A percentile compares a stretch with the other conserved stretches of the same genome.
Conservation (phyloP, 495 filamentous ascomycete genomes). For the Neurospora africana region DNA sequence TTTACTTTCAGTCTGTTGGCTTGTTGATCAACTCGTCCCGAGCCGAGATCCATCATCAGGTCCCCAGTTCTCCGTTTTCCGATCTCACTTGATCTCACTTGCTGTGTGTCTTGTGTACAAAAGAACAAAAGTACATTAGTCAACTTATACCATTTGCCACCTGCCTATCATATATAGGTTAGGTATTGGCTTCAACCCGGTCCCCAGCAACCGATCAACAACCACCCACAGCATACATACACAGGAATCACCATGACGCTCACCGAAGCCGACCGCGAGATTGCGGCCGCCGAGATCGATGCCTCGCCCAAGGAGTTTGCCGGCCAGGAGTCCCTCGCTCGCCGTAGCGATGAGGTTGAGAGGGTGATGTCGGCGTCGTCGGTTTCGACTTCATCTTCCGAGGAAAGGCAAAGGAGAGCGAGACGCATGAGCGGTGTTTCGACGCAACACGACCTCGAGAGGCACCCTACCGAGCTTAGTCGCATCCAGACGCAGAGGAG, state of each 20-base stretch:
- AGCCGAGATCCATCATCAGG: not conserved
- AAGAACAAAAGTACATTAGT: not conserved
- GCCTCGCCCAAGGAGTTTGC: conserved; percentile 14
- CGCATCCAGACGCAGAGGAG: conserved; percentile 64
- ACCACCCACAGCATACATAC: not conserved
- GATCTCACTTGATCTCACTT: not conserved
- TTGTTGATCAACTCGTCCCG: conserved; percentile 4
- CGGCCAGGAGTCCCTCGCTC: conserved; percentile 15
- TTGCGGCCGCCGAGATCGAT: conserved; percentile 39
- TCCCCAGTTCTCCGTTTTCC: not conserved
- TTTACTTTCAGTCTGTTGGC: not conserved
- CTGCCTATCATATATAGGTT: not conserved
- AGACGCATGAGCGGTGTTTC: conserved; percentile 46
- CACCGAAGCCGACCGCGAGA: conserved; percentile 42
- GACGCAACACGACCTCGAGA: conserved; percentile 57
- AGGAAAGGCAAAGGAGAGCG: conserved; percentile 10
- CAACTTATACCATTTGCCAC: not conserved
- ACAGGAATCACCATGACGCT: conserved; percentile 19
- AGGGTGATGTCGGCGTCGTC: conserved; percentile 38
- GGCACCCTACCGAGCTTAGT: conserved; percentile 62
- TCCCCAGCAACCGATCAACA: not conserved
- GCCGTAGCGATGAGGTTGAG: conserved; percentile 37
- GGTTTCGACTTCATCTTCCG: conserved; percentile 35
- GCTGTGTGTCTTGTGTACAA: not conserved
- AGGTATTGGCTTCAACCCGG: not conserved